phyloP scores from a whole-genome alignment of 1,139 yeast genomes.

The Candida sp. region DNA sequence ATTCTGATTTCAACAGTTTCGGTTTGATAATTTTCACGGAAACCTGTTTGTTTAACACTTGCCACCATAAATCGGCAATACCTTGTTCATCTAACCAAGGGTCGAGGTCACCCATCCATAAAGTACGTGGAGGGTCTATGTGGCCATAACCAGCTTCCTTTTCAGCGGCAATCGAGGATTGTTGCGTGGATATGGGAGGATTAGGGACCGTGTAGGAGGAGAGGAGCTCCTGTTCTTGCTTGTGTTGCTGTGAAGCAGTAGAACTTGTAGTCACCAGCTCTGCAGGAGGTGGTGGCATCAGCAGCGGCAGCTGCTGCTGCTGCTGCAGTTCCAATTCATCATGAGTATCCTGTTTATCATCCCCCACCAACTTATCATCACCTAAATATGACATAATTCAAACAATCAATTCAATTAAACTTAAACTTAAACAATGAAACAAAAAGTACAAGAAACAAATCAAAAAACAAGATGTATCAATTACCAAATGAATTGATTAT shows the following conservation, averaged over 20 bases:
- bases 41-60: constrained; percentile 36
- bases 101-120: constrained; percentile 83
- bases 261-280: constrained; percentile 14
- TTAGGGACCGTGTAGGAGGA: constrained; percentile 38
- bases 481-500: neutral
- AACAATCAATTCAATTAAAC: neutral
- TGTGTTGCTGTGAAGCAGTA: constrained; percentile 44
- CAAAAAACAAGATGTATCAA: constrained; percentile 1
- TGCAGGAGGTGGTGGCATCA: neutral
- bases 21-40: constrained; percentile 55
- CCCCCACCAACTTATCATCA: neutral
- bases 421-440: neutral
- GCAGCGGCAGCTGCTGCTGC: neutral
- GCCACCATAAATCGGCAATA: constrained; percentile 60
- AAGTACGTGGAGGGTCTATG: constrained; percentile 45
- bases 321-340: neutral
- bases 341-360: neutral
- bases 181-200: constrained; percentile 41
- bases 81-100: constrained; percentile 67
- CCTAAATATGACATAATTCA: neutral
- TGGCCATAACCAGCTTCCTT: constrained; percentile 9
- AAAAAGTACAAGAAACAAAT: neutral
- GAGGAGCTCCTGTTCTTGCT: constrained; percentile 43
- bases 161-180: constrained; percentile 22
- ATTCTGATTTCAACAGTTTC: constrained; percentile 22